Percentiles rank a stretch among this genome's conserved stretches.
Evolutionary conservation across 2,329 filamentous ascomycete species (phyloP).

Genomic region (Nemania sp.): DNA sequence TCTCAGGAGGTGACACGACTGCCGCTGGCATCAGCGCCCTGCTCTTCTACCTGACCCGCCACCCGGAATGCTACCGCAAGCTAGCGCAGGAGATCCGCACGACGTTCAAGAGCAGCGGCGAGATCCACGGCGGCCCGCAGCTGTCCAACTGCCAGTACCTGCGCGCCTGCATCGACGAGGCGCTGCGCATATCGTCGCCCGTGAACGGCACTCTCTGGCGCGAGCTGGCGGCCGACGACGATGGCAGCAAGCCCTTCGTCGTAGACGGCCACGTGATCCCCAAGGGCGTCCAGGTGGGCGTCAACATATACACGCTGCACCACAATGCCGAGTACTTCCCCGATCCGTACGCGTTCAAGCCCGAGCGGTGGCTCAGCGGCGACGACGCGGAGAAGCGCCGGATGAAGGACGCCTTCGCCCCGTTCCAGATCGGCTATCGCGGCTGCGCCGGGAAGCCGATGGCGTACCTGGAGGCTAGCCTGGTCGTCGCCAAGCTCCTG

Average conservation of each 20-base stretch:
- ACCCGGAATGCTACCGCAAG: conserved; percentile 21
- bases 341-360: conserved; percentile 23
- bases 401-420: conserved; percentile 22
- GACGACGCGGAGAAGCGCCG: conserved; percentile 13
- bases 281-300: conserved; percentile 25
- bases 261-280: conserved; percentile 29
- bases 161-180: conserved; percentile 33
- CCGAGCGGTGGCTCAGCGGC: conserved; percentile 27
- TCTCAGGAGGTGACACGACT: conserved; percentile 26
- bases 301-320: conserved; percentile 25
- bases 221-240: conserved; percentile 21
- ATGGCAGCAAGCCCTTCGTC: conserved; percentile 17
- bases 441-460: conserved; percentile 28
- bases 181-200: conserved; percentile 26
- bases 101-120: conserved; percentile 14
- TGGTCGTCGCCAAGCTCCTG: conserved; percentile 23
- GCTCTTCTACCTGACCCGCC: conserved; percentile 31
- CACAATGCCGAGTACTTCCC: conserved; percentile 30
- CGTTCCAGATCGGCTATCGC: conserved; percentile 27
- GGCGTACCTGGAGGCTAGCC: conserved; percentile 30
- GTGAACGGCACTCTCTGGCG: conserved; percentile 28
- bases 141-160: conserved; percentile 31
- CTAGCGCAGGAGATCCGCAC: conserved; percentile 26
- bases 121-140: conserved; percentile 21
- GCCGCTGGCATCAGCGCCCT: conserved; percentile 25